Evolutionary conservation across 768 basidiomycete species (phyloP).

Genomic region (Nidularia sp.): DNA sequence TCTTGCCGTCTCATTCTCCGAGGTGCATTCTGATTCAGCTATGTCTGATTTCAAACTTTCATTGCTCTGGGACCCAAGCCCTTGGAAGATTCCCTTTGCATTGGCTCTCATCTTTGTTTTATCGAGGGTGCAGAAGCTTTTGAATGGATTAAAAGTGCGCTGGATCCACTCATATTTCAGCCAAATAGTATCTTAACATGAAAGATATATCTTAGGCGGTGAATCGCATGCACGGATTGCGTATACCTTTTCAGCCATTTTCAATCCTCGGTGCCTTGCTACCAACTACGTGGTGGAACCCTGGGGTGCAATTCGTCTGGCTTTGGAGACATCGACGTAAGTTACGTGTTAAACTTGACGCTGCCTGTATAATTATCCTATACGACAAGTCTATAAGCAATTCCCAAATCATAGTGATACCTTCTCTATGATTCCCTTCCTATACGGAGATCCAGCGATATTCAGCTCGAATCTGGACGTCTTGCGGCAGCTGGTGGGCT

Average conservation of each 20-base stretch:
- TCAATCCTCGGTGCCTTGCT: constrained; percentile 27
- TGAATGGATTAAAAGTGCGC: background rate
- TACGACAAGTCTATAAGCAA: background rate
- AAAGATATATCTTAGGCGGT: constrained; percentile 19
- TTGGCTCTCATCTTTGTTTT: background rate
- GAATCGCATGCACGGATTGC: constrained; percentile 29
- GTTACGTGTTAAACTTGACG: constrained; percentile 3
- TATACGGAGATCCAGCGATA: constrained; percentile 12
- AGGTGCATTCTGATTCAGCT: no score
- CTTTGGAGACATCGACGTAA: constrained; percentile 24
- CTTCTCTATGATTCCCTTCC: constrained; percentile 14
- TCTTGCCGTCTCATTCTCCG: no score
- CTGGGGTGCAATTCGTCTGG: constrained; percentile 31
- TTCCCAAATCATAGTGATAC: constrained; percentile 10
- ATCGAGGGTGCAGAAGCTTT: background rate
- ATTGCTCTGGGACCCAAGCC: no score
- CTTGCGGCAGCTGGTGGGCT: constrained; percentile 15
- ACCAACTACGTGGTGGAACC: constrained; percentile 40
- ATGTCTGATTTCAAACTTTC: no score
- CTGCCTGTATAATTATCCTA: no score
- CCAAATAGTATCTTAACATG: background rate
- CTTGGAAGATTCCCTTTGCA: background rate
- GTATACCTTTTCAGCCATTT: constrained; percentile 36
- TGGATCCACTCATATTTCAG: background rate
- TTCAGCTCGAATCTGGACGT: constrained; percentile 23